Conservation (phyloP, 2,329 filamentous ascomycete genomes). For the Colletotrichum navitas region DNA sequence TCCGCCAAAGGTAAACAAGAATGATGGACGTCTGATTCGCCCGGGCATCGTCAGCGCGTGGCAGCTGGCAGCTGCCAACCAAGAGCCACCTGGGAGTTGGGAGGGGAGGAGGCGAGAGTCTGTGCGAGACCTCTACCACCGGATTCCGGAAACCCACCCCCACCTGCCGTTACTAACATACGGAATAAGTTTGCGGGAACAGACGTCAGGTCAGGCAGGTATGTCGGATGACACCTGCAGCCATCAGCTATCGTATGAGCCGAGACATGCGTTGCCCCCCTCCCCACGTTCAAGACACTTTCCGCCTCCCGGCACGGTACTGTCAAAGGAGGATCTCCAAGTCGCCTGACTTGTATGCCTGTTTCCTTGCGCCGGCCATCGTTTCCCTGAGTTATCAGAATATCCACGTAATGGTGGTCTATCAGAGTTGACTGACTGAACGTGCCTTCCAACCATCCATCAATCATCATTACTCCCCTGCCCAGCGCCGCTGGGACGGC, state of each 20-base stretch:
- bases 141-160: background rate
- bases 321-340: background rate
- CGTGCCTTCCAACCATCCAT: background rate
- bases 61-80: background rate
- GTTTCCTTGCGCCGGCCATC: background rate
- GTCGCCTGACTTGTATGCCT: background rate
- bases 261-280: background rate
- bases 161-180: background rate
- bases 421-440: background rate
- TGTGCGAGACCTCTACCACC: background rate
- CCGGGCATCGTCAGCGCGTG: background rate
- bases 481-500: background rate
- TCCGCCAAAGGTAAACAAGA: conserved; percentile 8
- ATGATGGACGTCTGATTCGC: background rate
- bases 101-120: too few relatives aligned
- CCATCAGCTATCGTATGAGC: background rate
- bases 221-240: conserved; percentile 2
- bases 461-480: too few relatives aligned
- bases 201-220: background rate
- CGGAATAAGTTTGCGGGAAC: background rate
- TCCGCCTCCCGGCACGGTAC: background rate
- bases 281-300: background rate
- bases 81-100: background rate
- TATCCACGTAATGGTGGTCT: background rate
- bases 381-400: background rate